These are phyloP conservation scores for Hsuehochloa calcarea DNA, from an alignment of 176 grass and related monocot species.

Conservation along the genomic window DNA sequence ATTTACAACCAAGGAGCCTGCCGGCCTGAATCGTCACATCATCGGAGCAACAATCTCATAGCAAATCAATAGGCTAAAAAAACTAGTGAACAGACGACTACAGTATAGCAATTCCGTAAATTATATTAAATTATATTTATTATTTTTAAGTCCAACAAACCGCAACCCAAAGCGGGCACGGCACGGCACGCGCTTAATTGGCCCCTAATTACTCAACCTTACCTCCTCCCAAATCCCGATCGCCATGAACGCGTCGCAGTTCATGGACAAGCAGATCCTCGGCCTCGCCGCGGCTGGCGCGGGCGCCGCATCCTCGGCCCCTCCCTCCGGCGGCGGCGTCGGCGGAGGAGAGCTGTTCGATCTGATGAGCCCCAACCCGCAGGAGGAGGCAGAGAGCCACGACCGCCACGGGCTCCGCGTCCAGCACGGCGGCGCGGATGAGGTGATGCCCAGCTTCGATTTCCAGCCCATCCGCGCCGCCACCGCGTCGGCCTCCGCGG, in stretches of 20 bases:
- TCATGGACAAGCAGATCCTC: slow-evolving; percentile 91
- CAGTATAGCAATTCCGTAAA: not conserved
- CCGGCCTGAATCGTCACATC: too few species aligned
- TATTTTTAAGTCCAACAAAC: too few species aligned
- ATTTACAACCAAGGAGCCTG: too few species aligned
- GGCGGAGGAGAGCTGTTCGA: slow-evolving; percentile 37
- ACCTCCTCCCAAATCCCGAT: not conserved
- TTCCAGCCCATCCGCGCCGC: slow-evolving; percentile 60
- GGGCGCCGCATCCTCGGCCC: not conserved
- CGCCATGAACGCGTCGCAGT: slow-evolving; percentile 69
- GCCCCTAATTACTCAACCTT: not conserved
- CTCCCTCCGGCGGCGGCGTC: not conserved
- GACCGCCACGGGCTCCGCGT: not conserved
- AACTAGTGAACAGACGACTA: too few species aligned
- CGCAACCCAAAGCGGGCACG: too few species aligned
- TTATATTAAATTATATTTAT: too few species aligned
- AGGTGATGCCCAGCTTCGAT: slow-evolving; percentile 69
- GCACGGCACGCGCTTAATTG: too few species aligned
- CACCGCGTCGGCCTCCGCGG: not conserved
- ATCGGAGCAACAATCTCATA: too few species aligned
- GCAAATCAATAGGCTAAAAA: too few species aligned
- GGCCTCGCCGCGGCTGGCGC: slow-evolving; percentile 42
- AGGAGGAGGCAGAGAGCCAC: slow-evolving; percentile 35
- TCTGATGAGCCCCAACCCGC: slow-evolving; percentile 57
- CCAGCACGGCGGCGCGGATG: not conserved